Conservation (phyloP, 1,139 yeast genomes). For the Nadsonia commutata region DNA sequence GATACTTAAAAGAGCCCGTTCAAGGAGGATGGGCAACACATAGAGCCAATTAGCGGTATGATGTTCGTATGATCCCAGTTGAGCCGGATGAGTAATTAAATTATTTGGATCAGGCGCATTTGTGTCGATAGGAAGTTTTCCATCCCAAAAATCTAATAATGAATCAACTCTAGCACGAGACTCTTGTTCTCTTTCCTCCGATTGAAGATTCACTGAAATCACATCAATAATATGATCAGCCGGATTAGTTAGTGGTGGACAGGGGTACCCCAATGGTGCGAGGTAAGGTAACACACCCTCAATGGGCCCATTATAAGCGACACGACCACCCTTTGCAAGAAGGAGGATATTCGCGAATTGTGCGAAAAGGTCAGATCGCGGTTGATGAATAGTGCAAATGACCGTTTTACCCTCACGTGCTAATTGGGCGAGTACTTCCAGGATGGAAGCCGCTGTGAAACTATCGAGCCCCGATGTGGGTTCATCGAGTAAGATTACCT, state of each 20-base stretch:
- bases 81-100: slow-evolving; percentile 7
- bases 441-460: slow-evolving; percentile 58
- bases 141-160: slow-evolving; percentile 19
- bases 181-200: slow-evolving; percentile 24
- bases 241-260: slow-evolving; percentile 47
- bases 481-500: slow-evolving; percentile 61
- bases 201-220: slow-evolving; percentile 35
- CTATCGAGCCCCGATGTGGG: slow-evolving; percentile 85
- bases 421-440: slow-evolving; percentile 43
- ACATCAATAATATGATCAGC: slow-evolving; percentile 66
- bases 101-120: background rate
- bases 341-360: slow-evolving; percentile 54
- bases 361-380: slow-evolving; percentile 49
- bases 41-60: background rate
- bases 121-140: background rate
- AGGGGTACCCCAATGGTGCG: slow-evolving; percentile 31
- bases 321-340: slow-evolving; percentile 58
- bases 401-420: slow-evolving; percentile 55
- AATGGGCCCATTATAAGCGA: slow-evolving; percentile 41
- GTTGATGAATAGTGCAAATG: slow-evolving; percentile 74
- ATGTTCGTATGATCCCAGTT: slow-evolving; percentile 8
- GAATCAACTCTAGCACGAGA: slow-evolving; percentile 22
- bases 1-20: slow-evolving; percentile 38
- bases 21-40: slow-evolving; percentile 25
- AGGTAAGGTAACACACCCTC: slow-evolving; percentile 32